phyloP scores from a whole-genome alignment of 805 yeast genomes.

The Debaryomyces prosopidis region DNA sequence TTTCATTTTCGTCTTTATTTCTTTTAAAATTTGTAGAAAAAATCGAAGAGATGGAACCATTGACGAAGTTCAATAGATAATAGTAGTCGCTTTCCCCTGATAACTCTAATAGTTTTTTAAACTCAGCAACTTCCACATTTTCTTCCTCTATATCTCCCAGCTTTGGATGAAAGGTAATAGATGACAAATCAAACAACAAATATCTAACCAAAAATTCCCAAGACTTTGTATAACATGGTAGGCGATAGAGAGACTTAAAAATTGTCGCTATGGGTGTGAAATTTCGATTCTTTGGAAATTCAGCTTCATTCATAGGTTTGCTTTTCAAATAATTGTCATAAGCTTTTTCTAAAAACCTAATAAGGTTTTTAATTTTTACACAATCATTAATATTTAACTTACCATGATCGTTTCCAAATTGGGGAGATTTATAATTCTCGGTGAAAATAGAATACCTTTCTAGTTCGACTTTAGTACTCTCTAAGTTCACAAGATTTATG shows the following conservation, averaged over 20 bases:
- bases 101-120: conserved; percentile 31
- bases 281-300: not conserved
- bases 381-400: conserved; percentile 20
- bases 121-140: conserved; percentile 22
- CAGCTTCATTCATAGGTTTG: conserved; percentile 1
- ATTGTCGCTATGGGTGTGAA: conserved; percentile 11
- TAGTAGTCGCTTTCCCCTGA: conserved; percentile 18
- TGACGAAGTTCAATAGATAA: conserved; percentile 35
- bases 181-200: conserved; percentile 45
- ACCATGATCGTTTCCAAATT: conserved; percentile 21
- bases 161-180: conserved; percentile 21
- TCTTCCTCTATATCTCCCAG: conserved; percentile 12
- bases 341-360: conserved; percentile 12
- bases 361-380: conserved; percentile 20
- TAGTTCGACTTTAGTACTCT: conserved; percentile 33
- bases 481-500: conserved; percentile 44
- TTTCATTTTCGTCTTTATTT: conserved; percentile 2
- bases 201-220: conserved; percentile 44
- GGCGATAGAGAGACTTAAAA: conserved; percentile 33
- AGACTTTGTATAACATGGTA: conserved; percentile 29
- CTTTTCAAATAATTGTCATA: not conserved
- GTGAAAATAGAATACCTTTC: conserved; percentile 36
- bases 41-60: conserved; percentile 38
- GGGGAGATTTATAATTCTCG: conserved; percentile 23
- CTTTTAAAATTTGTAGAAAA: conserved; percentile 23